Evolutionary conservation across 176 grass and related monocot genomes (phyloP).

Genomic region (Cymbopogon citratus): DNA sequence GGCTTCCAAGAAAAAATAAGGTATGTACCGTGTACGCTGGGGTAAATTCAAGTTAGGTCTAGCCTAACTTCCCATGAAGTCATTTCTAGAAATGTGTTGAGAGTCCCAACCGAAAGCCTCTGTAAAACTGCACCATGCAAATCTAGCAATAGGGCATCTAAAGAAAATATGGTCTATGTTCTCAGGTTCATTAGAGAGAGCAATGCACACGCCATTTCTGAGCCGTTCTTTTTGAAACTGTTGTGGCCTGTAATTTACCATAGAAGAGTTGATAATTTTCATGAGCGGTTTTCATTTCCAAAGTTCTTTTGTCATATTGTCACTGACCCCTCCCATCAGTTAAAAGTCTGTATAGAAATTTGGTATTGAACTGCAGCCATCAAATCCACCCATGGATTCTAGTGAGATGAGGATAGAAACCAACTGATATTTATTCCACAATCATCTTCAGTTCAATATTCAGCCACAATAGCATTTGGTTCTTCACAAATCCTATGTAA

Average conservation of each 20-base stretch:
- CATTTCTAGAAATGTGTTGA: background rate
- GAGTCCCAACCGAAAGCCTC: background rate
- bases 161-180: background rate
- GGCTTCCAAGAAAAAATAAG: background rate
- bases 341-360: background rate
- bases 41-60: background rate
- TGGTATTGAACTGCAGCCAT: background rate
- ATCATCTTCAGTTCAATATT: background rate
- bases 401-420: background rate
- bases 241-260: background rate
- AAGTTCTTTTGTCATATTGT: background rate
- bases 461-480: background rate
- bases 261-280: background rate
- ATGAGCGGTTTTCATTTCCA: background rate
- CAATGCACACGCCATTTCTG: background rate
- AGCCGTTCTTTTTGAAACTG: background rate
- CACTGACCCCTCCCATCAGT: background rate
- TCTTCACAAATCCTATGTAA: background rate
- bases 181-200: background rate
- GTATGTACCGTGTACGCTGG: no score
- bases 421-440: background rate
- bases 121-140: background rate
- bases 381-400: background rate
- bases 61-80: background rate
- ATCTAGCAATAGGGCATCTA: background rate